These are phyloP conservation scores for Ascoidea asiatica DNA, from an alignment of 805 yeast species.

Conservation along the genomic window DNA sequence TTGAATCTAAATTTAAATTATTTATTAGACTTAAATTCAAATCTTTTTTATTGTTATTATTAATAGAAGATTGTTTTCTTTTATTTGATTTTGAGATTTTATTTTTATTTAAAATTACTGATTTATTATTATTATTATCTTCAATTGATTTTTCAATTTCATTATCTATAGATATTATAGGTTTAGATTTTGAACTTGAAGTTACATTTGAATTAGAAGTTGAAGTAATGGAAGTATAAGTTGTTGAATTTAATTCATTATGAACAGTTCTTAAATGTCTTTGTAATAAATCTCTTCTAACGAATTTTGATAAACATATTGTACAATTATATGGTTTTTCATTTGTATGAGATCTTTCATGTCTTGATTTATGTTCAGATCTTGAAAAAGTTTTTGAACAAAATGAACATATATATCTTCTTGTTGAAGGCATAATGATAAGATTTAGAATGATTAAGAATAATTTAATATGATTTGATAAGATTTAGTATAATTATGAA, in stretches of 20 bases:
- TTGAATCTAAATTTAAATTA: constrained; percentile 1
- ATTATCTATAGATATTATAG: neutral
- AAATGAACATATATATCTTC: constrained; percentile 64
- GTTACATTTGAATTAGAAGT: neutral
- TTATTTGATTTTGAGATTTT: neutral
- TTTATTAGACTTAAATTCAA: neutral
- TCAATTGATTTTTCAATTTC: neutral
- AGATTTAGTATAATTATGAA: too few species aligned
- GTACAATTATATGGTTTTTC: constrained; percentile 70
- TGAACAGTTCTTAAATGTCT: constrained; percentile 75
- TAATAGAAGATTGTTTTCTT: neutral
- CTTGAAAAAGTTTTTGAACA: constrained; percentile 75
- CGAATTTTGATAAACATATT: constrained; percentile 60
- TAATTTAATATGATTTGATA: too few species aligned
- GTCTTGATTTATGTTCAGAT: constrained; percentile 66
- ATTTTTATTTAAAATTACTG: neutral
- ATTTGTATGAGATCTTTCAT: constrained; percentile 69
- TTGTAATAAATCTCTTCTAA: constrained; percentile 62
- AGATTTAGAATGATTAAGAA: too few species aligned
- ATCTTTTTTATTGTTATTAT: neutral
- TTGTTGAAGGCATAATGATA: constrained; percentile 26
- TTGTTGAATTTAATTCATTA: constrained; percentile 10
- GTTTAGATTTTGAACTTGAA: neutral
- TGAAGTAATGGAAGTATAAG: neutral
- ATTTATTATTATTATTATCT: neutral